phyloP scores from a whole-genome alignment of 164 flowering plant genomes.

The Nymphaea colorata region DNA sequence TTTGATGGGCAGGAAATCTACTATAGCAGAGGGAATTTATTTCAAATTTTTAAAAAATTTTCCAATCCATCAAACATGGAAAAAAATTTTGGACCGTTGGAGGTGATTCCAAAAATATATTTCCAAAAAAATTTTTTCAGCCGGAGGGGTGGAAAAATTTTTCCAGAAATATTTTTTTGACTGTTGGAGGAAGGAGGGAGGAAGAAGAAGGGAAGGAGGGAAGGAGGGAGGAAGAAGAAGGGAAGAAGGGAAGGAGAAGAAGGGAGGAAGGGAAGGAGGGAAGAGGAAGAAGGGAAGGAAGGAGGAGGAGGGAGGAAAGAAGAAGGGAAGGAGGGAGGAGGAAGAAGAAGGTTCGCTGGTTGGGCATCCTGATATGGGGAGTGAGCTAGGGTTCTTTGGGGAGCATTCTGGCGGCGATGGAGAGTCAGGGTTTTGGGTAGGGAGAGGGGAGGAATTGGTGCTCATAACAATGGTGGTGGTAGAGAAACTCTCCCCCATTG shows the following conservation, averaged over 20 bases:
- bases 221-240: conserved; percentile 5
- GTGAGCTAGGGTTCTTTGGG: background rate
- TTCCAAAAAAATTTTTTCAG: too few relatives aligned
- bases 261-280: conserved; percentile 2
- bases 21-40: too few relatives aligned
- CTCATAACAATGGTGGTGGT: background rate
- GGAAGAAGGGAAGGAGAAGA: conserved; percentile 12
- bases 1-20: too few relatives aligned
- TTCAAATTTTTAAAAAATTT: too few relatives aligned
- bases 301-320: conserved; percentile 2
- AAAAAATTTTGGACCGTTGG: too few relatives aligned
- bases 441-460: background rate
- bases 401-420: background rate
- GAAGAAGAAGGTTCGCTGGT: background rate
- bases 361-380: background rate
- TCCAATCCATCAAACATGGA: too few relatives aligned
- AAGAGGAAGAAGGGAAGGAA: background rate
- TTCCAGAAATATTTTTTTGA: too few relatives aligned
- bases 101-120: too few relatives aligned
- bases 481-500: background rate
- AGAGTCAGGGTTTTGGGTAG: background rate
- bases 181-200: too few relatives aligned
- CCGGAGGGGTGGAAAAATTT: too few relatives aligned
- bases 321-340: conserved; percentile 12
- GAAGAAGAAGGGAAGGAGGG: background rate